phyloP scores from a whole-genome alignment of 1,139 yeast species.

The Arxiozyma slooffiae region DNA sequence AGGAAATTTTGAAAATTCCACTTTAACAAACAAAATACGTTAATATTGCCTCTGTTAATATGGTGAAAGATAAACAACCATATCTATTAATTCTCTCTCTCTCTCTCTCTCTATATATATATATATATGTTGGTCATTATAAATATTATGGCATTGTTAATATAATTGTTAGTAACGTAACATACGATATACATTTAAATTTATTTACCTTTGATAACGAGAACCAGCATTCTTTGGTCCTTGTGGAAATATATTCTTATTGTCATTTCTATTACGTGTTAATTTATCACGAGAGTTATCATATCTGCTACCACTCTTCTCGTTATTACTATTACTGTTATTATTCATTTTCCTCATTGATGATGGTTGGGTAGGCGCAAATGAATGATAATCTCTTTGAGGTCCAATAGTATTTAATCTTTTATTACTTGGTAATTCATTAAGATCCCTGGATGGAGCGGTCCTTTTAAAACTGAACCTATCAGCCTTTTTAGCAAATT shows the following conservation, averaged over 20 bases:
- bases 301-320: not conserved
- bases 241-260: conserved; percentile 13
- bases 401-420: not conserved
- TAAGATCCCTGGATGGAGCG: not conserved
- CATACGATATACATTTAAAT: not conserved
- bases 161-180: not conserved
- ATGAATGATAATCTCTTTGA: not conserved
- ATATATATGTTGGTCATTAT: not conserved
- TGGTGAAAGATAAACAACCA: no score
- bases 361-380: not conserved
- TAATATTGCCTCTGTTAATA: no score
- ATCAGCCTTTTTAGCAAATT: not conserved
- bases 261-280: not conserved
- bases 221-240: conserved; percentile 17
- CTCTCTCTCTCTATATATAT: no score
- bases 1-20: no score
- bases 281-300: not conserved
- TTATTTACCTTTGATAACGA: conserved; percentile 17
- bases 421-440: not conserved
- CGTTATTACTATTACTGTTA: not conserved
- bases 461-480: not conserved
- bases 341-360: not conserved
- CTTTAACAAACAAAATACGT: no score
- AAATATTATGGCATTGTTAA: not conserved
- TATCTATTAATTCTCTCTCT: not conserved